phyloP scores from a whole-genome alignment of 1,139 yeast genomes.

The Candida dubliniensis region DNA sequence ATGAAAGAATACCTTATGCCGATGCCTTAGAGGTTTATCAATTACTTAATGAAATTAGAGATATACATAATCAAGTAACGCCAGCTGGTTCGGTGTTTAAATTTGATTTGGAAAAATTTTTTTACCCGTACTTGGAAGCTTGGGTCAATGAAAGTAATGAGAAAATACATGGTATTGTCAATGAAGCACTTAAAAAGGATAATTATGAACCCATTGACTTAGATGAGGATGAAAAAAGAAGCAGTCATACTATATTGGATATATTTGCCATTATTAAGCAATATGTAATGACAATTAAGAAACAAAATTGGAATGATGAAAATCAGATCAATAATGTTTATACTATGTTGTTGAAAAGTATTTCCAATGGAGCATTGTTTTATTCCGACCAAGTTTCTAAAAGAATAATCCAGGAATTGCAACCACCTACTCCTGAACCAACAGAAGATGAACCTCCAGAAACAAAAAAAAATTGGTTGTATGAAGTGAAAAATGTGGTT shows the following conservation, averaged over 20 bases:
- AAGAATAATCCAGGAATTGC: constrained; percentile 50
- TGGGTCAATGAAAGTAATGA: constrained; percentile 59
- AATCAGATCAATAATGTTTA: constrained; percentile 60
- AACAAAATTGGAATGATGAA: constrained; percentile 56
- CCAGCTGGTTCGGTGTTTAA: constrained; percentile 39
- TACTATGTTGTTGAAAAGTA: constrained; percentile 58
- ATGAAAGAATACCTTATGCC: constrained; percentile 48
- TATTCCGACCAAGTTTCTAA: constrained; percentile 53
- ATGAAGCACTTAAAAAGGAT: constrained; percentile 57
- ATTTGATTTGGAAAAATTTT: constrained; percentile 59
- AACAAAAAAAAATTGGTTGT: constrained; percentile 37
- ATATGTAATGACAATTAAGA: constrained; percentile 50
- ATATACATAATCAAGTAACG: constrained; percentile 52
- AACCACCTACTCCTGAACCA: constrained; percentile 22
- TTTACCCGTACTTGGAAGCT: constrained; percentile 55
- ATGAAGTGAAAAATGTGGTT: constrained; percentile 49
- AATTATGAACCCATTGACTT: constrained; percentile 54
- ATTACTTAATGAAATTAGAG: constrained; percentile 55
- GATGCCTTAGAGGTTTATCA: constrained; percentile 65
- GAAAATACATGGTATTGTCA: constrained; percentile 50
- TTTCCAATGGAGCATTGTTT: constrained; percentile 58
- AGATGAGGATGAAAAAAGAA: constrained; percentile 36
- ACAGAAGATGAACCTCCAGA: constrained; percentile 21
- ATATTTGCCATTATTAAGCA: constrained; percentile 64
- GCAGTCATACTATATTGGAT: constrained; percentile 62